Base-by-base conservation (phyloP, 306 rosid genomes). In the Astragalus glycyphyllos region DNA sequence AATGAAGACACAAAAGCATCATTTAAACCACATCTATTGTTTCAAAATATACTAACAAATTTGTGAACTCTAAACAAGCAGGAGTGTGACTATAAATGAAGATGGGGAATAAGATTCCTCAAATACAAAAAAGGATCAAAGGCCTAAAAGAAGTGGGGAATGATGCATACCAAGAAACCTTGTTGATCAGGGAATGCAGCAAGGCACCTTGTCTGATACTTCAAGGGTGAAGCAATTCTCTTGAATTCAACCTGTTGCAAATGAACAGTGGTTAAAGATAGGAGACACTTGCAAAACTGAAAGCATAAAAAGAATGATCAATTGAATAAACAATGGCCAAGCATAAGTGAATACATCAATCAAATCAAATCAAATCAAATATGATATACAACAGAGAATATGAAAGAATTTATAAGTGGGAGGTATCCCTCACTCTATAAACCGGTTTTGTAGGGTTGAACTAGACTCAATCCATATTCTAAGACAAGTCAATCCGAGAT, bases 101-200 rank as follows among this genome's bases (percentile, higher is more conserved):
- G 46, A 75, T 11, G 11, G 46, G 17, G 58, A 20, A 44, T 35
- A 46, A 51, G 48, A 59, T 44, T 77, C 49, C 77, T 10, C 37
- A 48, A 51, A 69, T 69, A 51, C 48, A 42, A 56, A 79, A 48
- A 71, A 64, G 65, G 46, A 65, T 23, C 56, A 50, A 65, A 67
- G 53, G 44, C 59, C 51, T 73, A 67, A 79, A 67, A 59, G 54
- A 23, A 51, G 20, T 51, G 14, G 37, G n/a, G 58, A 68, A 14
- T 3, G 37, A 73, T 53, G 54, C 69, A 72, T 81, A 92, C 98
- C 98, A 92, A 83, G 82, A 92, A 89, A 34, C 98, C 98, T 81
- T 92, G 95, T 83, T 87, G 94, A 79, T 92, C 98, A 42, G 98
- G 98, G 79, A 92, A 92, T 15, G 98, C 98, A 56, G 96, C 90